These are phyloP conservation scores for Pestalotiopsis fici DNA, from an alignment of 2,329 filamentous ascomycete species.

Conservation along the genomic window DNA sequence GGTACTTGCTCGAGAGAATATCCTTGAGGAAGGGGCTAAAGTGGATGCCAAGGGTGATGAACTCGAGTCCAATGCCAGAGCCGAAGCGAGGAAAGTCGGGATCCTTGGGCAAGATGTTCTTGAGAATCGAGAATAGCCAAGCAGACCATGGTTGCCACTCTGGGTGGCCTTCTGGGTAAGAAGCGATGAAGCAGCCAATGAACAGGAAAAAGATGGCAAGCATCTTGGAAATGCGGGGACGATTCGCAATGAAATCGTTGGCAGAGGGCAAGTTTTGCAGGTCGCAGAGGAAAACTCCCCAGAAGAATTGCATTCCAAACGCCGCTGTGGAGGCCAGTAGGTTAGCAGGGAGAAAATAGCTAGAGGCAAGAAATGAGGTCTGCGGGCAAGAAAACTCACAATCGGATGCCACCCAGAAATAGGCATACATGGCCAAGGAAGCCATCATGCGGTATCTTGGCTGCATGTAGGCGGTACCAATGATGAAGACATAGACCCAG, in stretches of 20 bases:
- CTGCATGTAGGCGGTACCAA: constrained; percentile 51
- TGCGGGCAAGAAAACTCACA: constrained; percentile 29
- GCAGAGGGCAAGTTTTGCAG: constrained; percentile 50
- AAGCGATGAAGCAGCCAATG: constrained; percentile 57
- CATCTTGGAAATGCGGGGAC: constrained; percentile 41
- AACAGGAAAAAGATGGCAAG: constrained; percentile 51
- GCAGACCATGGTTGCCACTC: constrained; percentile 57
- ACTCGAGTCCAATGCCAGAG: constrained; percentile 33
- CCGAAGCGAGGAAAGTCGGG: constrained; percentile 45
- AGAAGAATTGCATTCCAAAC: constrained; percentile 62
- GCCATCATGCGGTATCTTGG: constrained; percentile 50
- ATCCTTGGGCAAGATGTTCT: constrained; percentile 44
- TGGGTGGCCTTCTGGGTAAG: constrained; percentile 57
- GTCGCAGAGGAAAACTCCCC: constrained; percentile 63
- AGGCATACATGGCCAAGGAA: constrained; percentile 47
- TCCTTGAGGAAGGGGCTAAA: constrained; percentile 43
- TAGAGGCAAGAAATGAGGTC: neutral
- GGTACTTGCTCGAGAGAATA: constrained; percentile 52
- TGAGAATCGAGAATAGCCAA: constrained; percentile 41
- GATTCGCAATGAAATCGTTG: constrained; percentile 45
- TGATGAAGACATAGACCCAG: constrained; percentile 53
- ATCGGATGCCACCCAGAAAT: constrained; percentile 42
- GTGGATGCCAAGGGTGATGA: constrained; percentile 32
- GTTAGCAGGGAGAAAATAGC: constrained; percentile 11
- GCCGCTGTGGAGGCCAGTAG: constrained; percentile 21